Percentiles rank a stretch among this genome's conserved stretches.
These are phyloP conservation scores for Elsinoe arachidis DNA, from an alignment of 2,329 filamentous ascomycete genomes.

Conservation along the genomic window DNA sequence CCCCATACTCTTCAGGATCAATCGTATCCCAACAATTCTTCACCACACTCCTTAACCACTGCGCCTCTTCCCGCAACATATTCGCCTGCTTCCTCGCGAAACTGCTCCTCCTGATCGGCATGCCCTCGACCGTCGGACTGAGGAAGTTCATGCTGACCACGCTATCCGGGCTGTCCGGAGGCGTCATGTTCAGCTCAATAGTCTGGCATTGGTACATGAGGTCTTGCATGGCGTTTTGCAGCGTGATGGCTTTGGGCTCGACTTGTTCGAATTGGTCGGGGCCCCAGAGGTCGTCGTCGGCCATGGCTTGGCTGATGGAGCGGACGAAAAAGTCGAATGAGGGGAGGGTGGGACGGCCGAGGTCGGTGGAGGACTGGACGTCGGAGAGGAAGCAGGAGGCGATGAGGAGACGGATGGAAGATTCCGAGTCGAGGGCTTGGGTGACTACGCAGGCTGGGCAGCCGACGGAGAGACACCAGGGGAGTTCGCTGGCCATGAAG, in stretches of 20 bases:
- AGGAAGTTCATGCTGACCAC: conserved; percentile 12
- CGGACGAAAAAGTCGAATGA: conserved; percentile 35
- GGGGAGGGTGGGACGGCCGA: conserved; percentile 27
- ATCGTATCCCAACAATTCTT: conserved; percentile 36
- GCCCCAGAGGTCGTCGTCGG: conserved; percentile 37
- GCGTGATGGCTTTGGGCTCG: conserved; percentile 34
- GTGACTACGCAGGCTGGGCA: conserved; percentile 45
- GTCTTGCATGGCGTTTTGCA: conserved; percentile 37
- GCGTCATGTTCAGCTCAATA: conserved; percentile 27
- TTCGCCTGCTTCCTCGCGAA: conserved; percentile 39
- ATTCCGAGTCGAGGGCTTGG: conserved; percentile 39
- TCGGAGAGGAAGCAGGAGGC: conserved; percentile 40
- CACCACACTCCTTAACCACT: conserved; percentile 34
- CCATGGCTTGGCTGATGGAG: conserved; percentile 33
- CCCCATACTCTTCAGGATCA: conserved; percentile 11
- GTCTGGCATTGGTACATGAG: conserved; percentile 37
- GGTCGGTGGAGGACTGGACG: conserved; percentile 29
- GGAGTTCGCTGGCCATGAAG: conserved; percentile 47
- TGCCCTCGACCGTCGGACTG: conserved; percentile 19
- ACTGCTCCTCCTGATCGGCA: conserved; percentile 33
- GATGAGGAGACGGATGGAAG: conserved; percentile 38
- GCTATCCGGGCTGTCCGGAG: conserved; percentile 15
- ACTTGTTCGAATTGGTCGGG: conserved; percentile 36
- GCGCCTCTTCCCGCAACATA: conserved; percentile 36
- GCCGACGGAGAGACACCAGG: conserved; percentile 49